Evolutionary conservation across 371 early-diverging fungal species (phyloP).

Genomic region (Mucor saturninus): DNA sequence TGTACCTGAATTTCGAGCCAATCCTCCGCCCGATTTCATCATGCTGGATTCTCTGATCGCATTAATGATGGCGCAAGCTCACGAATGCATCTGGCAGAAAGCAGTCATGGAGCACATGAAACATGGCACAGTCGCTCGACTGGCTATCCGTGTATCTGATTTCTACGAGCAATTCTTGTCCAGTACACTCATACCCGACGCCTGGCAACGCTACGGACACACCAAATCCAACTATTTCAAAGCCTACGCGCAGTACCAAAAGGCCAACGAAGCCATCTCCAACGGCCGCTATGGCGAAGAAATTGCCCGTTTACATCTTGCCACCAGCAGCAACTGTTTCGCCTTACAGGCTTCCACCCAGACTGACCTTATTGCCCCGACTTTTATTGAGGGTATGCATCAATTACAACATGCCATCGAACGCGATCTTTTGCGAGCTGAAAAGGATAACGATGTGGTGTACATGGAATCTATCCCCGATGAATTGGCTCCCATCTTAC

Average conservation of each 20-base stretch:
- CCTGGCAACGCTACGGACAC: constrained; percentile 71
- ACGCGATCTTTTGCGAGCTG: constrained; percentile 70
- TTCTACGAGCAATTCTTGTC: constrained; percentile 60
- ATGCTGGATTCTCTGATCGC: constrained; percentile 68
- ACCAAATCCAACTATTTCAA: constrained; percentile 72
- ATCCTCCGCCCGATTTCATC: constrained; percentile 63
- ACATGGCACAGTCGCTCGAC: constrained; percentile 73
- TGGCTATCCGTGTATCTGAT: constrained; percentile 75
- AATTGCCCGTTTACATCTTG: constrained; percentile 72
- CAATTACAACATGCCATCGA: constrained; percentile 60
- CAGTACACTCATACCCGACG: constrained; percentile 48
- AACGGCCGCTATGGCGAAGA: constrained; percentile 85
- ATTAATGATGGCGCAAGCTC: constrained; percentile 89
- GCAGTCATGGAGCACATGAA: constrained; percentile 80
- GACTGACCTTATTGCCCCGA: constrained; percentile 7
- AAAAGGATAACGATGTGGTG: constrained; percentile 88
- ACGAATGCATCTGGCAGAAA: constrained; percentile 87
- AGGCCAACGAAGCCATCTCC: constrained; percentile 70
- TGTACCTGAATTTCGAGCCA: constrained; percentile 61
- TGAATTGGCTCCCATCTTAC: constrained; percentile 62
- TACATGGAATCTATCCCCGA: constrained; percentile 84
- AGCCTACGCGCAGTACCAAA: constrained; percentile 80
- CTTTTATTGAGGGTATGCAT: constrained; percentile 34
- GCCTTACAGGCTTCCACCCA: constrained; percentile 18
- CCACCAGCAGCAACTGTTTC: constrained; percentile 35